phyloP scores from a whole-genome alignment of 2,329 filamentous ascomycete genomes.

The Stachybotrys echinatus region DNA sequence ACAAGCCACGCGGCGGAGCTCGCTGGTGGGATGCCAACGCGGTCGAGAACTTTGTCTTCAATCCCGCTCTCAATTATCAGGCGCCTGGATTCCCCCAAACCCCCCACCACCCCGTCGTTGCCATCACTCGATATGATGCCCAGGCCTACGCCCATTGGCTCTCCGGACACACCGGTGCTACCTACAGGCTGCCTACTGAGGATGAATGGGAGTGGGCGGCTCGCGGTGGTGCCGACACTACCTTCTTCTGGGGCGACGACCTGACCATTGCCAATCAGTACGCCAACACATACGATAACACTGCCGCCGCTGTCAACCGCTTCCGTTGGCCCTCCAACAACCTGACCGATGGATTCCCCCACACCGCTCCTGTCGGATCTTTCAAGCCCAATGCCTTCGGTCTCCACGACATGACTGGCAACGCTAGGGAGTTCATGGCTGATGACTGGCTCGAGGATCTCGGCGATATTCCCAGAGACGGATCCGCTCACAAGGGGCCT shows the following conservation, averaged over 20 bases:
- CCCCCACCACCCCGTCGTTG: constrained; percentile 5
- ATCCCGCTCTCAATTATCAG: constrained; percentile 3
- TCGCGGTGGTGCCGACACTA: constrained; percentile 6
- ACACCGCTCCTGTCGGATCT: constrained; percentile 7
- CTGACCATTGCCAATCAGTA: constrained; percentile 2
- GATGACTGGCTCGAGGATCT: constrained; percentile 5
- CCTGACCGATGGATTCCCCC: constrained; percentile 4
- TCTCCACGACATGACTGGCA: constrained; percentile 9
- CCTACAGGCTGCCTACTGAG: constrained; percentile 9
- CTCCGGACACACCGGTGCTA: constrained; percentile 5
- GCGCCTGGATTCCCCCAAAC: constrained; percentile 9
- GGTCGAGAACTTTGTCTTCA: constrained; percentile 6
- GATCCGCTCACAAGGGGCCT: constrained; percentile 4
- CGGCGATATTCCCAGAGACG: constrained; percentile 1
- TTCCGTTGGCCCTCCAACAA: constrained; percentile 7
- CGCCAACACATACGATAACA: constrained; percentile 10
- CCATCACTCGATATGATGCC: constrained; percentile 8
- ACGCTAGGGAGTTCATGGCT: constrained; percentile 9
- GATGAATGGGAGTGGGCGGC: constrained; percentile 12
- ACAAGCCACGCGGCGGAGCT: constrained; percentile 7
- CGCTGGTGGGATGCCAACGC: constrained; percentile 6
- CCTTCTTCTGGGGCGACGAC: constrained; percentile 11
- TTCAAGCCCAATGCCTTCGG: constrained; percentile 9
- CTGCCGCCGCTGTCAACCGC: constrained; percentile 1
- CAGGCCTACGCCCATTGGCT: constrained; percentile 9